phyloP scores from a whole-genome alignment of 2,329 filamentous ascomycete species.

The Aureobasidium pullulans region DNA sequence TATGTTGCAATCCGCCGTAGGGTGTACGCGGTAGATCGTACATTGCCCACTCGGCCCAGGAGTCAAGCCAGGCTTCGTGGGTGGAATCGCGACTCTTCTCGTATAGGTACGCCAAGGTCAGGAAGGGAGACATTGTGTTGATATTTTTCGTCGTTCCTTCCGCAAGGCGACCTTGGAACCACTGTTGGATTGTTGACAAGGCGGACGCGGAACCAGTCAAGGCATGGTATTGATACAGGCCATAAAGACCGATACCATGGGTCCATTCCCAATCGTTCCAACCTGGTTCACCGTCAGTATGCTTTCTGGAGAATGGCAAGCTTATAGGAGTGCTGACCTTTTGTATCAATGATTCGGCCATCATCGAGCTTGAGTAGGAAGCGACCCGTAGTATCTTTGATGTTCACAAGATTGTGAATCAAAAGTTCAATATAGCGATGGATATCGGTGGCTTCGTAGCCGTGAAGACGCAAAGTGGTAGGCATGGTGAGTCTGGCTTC shows the following conservation, averaged over 20 bases:
- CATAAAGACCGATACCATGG: slow-evolving; percentile 62
- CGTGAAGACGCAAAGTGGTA: slow-evolving; percentile 29
- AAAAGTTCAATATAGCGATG: slow-evolving; percentile 55
- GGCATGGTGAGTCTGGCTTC: slow-evolving; percentile 27
- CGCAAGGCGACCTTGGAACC: slow-evolving; percentile 63
- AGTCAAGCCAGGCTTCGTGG: slow-evolving; percentile 70
- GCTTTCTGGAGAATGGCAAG: background rate
- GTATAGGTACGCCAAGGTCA: slow-evolving; percentile 69
- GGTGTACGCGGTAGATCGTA: slow-evolving; percentile 65
- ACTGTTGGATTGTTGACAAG: slow-evolving; percentile 61
- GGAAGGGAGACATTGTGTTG: slow-evolving; percentile 69
- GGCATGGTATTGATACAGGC: slow-evolving; percentile 74
- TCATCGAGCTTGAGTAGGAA: slow-evolving; percentile 65
- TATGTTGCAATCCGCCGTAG: slow-evolving; percentile 67
- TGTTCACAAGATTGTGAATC: slow-evolving; percentile 68
- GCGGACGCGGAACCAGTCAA: slow-evolving; percentile 56
- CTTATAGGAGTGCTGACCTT: slow-evolving; percentile 34
- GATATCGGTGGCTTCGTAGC: slow-evolving; percentile 37
- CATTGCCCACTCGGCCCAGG: slow-evolving; percentile 79
- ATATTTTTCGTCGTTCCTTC: slow-evolving; percentile 73
- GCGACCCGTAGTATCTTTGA: slow-evolving; percentile 66
- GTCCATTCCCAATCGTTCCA: slow-evolving; percentile 68
- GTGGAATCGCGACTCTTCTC: slow-evolving; percentile 62
- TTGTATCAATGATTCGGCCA: slow-evolving; percentile 72
- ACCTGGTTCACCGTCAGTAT: slow-evolving; percentile 23